Evolutionary conservation across 1,284 basidiomycete genomes (phyloP).

Genomic region (Malassezia equina): DNA sequence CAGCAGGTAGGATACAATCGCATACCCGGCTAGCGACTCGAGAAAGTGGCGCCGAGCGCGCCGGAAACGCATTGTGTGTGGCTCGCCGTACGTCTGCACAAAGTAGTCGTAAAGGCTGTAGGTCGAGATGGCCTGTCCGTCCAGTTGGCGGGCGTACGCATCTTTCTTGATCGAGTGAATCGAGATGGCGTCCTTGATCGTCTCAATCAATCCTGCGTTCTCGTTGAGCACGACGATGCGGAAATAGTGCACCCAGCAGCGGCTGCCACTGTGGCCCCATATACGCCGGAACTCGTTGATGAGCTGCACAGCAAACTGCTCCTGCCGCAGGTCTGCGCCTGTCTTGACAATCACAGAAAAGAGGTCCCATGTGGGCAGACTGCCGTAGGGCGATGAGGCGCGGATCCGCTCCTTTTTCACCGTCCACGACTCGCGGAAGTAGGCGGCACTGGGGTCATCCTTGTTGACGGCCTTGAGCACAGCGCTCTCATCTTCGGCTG

Average conservation of each 20-base stretch:
- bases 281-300: conserved; percentile 86
- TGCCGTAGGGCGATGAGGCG: conserved; percentile 85
- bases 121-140: conserved; percentile 46
- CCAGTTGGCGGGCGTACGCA: conserved; percentile 78
- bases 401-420: conserved; percentile 91
- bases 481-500: conserved; percentile 57
- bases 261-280: conserved; percentile 61
- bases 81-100: conserved; percentile 35
- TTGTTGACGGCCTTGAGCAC: conserved; percentile 88
- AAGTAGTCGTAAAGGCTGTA: conserved; percentile 44
- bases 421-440: conserved; percentile 91
- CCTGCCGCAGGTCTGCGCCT: conserved; percentile 89
- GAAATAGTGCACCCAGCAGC: conserved; percentile 50
- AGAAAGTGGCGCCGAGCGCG: conserved; percentile 71
- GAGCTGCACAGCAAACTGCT: conserved; percentile 90
- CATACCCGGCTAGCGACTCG: conserved; percentile 81
- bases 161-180: conserved; percentile 99
- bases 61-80: conserved; percentile 26
- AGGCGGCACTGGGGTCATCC: conserved; percentile 77
- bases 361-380: conserved; percentile 69
- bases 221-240: conserved; percentile 90
- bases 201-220: conserved; percentile 63
- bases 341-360: conserved; percentile 98
- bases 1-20: conserved; percentile 82
- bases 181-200: conserved; percentile 77